A percentile compares a stretch with the other conserved stretches of the same genome.
Conservation (phyloP, 2,329 filamentous ascomycete species). For the Colletotrichum noveboracense region DNA sequence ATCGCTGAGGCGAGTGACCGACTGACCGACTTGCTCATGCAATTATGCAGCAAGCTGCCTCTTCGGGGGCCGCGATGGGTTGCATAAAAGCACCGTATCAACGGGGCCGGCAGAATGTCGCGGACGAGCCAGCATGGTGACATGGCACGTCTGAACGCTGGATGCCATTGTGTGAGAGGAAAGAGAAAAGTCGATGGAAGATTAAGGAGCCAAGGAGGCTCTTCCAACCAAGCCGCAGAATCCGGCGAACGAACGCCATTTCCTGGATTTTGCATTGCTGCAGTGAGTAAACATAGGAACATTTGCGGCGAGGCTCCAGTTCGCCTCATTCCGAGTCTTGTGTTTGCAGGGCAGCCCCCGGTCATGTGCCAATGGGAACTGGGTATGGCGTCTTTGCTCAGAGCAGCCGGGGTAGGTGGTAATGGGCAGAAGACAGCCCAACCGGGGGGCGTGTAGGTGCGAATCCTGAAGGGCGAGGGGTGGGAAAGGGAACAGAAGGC, state of each 20-base stretch:
- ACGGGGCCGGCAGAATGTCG: background rate
- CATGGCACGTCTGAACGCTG: slow-evolving; percentile 10
- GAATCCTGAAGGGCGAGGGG: background rate
- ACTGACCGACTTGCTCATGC: slow-evolving; percentile 5
- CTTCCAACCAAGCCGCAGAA: background rate
- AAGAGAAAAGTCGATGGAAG: background rate
- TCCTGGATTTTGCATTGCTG: slow-evolving; percentile 1
- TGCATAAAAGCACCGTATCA: slow-evolving; percentile 1
- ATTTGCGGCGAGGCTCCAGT: slow-evolving; percentile 15
- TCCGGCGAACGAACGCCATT: slow-evolving; percentile 2
- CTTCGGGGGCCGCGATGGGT: slow-evolving; percentile 1
- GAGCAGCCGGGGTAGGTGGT: background rate
- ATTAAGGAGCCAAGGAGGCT: background rate
- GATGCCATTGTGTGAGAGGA: background rate
- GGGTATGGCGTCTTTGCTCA: slow-evolving; percentile 13
- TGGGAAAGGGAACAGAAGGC: background rate
- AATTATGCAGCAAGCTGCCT: slow-evolving; percentile 11
- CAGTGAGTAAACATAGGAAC: background rate
- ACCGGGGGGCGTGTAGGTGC: slow-evolving; percentile 2
- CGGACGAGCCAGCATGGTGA: slow-evolving; percentile 9
- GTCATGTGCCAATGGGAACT: slow-evolving; percentile 16
- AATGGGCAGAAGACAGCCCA: background rate
- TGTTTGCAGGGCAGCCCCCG: slow-evolving; percentile 19
- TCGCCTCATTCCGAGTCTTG: slow-evolving; percentile 19
- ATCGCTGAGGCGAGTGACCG: background rate